phyloP scores from a whole-genome alignment of 1,284 basidiomycete species.

The Ganoderma lucidum region DNA sequence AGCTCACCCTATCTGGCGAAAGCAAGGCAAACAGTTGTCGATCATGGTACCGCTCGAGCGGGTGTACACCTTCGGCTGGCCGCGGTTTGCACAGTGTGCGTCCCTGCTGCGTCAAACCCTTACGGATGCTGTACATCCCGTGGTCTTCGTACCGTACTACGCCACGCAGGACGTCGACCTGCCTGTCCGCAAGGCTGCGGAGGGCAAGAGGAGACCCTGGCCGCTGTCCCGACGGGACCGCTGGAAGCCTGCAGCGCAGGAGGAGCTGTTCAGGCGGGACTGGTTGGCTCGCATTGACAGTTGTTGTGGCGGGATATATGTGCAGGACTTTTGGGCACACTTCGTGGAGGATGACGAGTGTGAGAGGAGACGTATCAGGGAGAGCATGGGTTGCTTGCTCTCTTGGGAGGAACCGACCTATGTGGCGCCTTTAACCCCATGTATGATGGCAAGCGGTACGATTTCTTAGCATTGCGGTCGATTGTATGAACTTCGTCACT shows the following conservation, averaged over 20 bases:
- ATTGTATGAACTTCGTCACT: neutral
- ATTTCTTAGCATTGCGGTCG: neutral
- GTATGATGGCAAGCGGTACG: neutral
- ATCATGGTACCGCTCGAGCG: neutral
- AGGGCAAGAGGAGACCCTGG: neutral
- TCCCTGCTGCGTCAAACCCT: neutral
- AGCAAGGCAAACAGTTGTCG: neutral
- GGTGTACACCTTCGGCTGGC: neutral
- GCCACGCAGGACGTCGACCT: neutral
- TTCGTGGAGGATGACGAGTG: neutral
- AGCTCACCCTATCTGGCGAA: neutral
- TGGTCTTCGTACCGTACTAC: neutral
- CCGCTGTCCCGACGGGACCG: neutral
- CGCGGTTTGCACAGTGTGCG: neutral
- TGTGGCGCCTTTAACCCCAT: neutral
- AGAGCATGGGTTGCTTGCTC: neutral
- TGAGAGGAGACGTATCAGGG: neutral
- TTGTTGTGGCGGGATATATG: neutral
- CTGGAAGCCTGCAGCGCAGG: neutral
- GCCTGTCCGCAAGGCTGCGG: neutral
- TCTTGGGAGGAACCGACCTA: neutral
- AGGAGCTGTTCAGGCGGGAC: conserved; percentile 4
- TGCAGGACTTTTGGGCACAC: neutral
- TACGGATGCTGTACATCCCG: neutral
- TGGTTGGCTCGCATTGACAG: neutral